These are phyloP conservation scores for Sphaerobolus stellatus DNA, from an alignment of 1,284 basidiomycete species.

Conservation along the genomic window DNA sequence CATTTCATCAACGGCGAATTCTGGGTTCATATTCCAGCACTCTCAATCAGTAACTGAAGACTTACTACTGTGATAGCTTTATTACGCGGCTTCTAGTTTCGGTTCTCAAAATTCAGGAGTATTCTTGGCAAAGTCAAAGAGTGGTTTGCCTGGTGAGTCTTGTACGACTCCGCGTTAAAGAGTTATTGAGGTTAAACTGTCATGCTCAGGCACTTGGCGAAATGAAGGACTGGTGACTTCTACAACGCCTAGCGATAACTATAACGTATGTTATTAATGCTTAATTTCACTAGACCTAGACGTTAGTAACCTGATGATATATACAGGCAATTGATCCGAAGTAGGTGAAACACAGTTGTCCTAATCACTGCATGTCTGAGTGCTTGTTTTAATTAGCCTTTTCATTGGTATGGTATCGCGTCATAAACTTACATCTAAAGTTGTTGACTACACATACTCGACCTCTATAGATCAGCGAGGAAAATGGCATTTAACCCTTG, in stretches of 20 bases:
- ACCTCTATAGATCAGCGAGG: conserved; percentile 1
- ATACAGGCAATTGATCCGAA: conserved; percentile 56
- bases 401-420: not conserved
- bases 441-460: not conserved
- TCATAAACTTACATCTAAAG: not conserved
- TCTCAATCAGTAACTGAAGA: not conserved
- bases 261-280: conserved; percentile 43
- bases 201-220: conserved; percentile 39
- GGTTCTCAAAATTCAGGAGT: conserved; percentile 53
- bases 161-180: conserved; percentile 41
- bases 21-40: conserved; percentile 31
- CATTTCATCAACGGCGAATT: conserved; percentile 45
- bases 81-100: conserved; percentile 32
- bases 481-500: conserved; percentile 47
- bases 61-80: conserved; percentile 20
- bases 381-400: conserved; percentile 15
- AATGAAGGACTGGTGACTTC: conserved; percentile 52
- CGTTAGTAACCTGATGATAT: not conserved
- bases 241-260: conserved; percentile 40
- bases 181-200: conserved; percentile 14
- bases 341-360: conserved; percentile 29
- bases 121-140: conserved; percentile 47
- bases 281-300: conserved; percentile 4
- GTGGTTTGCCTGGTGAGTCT: conserved; percentile 22
- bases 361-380: conserved; percentile 1